phyloP scores from a whole-genome alignment of 176 grass and related monocot genomes.

The Secale cereale region DNA sequence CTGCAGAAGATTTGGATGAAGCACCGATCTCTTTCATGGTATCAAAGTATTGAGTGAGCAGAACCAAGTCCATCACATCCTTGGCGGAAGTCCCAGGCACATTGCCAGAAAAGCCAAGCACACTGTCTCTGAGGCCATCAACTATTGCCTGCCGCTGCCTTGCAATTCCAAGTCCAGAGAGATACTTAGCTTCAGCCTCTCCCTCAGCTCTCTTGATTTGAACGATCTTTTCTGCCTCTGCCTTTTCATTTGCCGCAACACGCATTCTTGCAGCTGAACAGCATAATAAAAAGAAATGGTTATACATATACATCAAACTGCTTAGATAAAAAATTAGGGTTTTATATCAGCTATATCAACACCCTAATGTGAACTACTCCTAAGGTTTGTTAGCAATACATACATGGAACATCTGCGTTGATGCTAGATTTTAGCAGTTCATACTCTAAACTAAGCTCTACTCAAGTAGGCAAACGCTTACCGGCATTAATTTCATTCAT shows the following conservation, averaged over 20 bases:
- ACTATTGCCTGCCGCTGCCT: conserved; percentile 43
- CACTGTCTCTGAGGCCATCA: conserved; percentile 41
- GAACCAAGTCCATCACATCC: conserved; percentile 45
- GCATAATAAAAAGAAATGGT: neutral
- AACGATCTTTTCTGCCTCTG: conserved; percentile 52
- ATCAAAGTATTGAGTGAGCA: conserved; percentile 36
- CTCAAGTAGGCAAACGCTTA: neutral
- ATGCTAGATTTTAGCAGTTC: conserved; percentile 1
- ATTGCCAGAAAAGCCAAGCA: conserved; percentile 40
- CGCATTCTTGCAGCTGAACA: conserved; percentile 42
- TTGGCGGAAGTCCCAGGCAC: conserved; percentile 44
- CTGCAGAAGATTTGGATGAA: conserved; percentile 39
- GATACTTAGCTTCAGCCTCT: conserved; percentile 45
- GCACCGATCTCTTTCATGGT: conserved; percentile 50
- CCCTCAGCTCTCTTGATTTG: conserved; percentile 53
- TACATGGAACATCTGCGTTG: neutral
- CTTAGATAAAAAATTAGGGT: neutral
- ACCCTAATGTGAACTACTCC: neutral
- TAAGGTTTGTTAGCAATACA: neutral
- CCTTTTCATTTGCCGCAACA: conserved; percentile 44
- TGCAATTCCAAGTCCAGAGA: conserved; percentile 42
- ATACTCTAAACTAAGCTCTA: conserved; percentile 5
- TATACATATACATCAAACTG: neutral
- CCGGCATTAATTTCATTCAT: conserved; percentile 60
- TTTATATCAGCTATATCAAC: neutral